Base-by-base conservation (phyloP, 1,139 yeast species). In the Taphrina deformans region DNA sequence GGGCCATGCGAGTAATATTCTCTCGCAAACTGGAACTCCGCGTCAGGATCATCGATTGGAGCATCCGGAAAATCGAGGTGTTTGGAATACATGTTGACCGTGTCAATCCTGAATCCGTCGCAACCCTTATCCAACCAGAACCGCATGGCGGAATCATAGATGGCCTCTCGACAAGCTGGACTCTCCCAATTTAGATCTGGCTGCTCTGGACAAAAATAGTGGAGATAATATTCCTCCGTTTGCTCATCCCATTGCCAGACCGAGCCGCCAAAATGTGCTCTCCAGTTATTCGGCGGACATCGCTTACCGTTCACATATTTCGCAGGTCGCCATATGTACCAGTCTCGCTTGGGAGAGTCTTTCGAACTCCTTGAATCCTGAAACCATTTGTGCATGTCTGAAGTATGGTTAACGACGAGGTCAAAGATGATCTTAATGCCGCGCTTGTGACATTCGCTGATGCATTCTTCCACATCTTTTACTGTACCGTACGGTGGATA, bases 111-210 rank as follows among this genome's bases (percentile, higher is more conserved):
- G 74, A 83, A 83, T 1, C 86, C 87, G 70, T 83, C 85, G 50
- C 82, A 80, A 27, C 86, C 87, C 70, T 78, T 78, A 64, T 82
- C 81, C 67, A 79, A 80, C 87, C 87, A 83, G 73, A 77, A 83
- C 31, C 75, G 77, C 72, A 83, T 74, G 12, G 84, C 84, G 21
- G 76, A 74, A 52, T 81, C 75, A 72, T 82, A 82, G 65, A 83
- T 80, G 33, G 84, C 86, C 16, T 79, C 72, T 73, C 86, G 76
- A 44, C 80, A 76, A 60, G 76, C 82, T 69, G 78, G 80, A 70
- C 79, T 82, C 70, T 83, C 86, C 87, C 87, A 83, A 72, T 83
- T 83, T 69, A 83, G 76, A 70, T 83, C 87, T 16, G 86, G 86
- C 72, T 83, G 87, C 35, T 80, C 73, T 60, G 72, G 73, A 31